Base-by-base conservation (phyloP, 2,329 filamentous ascomycete genomes). In the Sporothrix brunneoviolacea region DNA sequence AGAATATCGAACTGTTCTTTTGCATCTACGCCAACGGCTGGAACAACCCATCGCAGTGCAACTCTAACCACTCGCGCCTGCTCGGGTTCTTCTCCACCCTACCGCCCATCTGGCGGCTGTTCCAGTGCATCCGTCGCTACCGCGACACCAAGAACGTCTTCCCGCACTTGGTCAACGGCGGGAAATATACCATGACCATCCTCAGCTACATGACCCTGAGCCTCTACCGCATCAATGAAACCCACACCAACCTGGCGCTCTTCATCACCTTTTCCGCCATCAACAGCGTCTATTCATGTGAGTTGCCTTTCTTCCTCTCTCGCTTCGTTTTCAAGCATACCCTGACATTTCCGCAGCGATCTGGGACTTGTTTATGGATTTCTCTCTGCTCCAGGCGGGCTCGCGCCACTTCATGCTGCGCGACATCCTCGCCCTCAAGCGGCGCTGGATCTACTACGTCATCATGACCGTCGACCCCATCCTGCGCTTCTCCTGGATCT, bases 301-400 rank as follows among this genome's bases (percentile, higher is more conserved):
- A 70, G 80, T 72, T 12, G 4, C n/a, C 4, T 10, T 28, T 28
- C 24, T 28, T 28, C 24, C 24, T 5, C 24, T 5, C 24, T 10
- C 24, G 6, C 24, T 28, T 28, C 24, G 6, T 6, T 10, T 28
- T 5, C 24, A 6, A 10, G 10, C 24, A 28, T 10, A 5, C 5
- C 6, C 22, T 28, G 9, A 16, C 12, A 5, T 16, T 33, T 15
- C 12, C 8, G 4, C 49, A 83, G 81, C 84, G 9, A 77, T 95
- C 37, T 98, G 93, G 93, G 93, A 98, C 64, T 70, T 98, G 2
- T 82, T 89, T 57, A 96, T 97, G 87, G 93, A 98, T 66, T 97
- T 93, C 77, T 93, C 86, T 52, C 75, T 96, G n/a, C 77, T 91
- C 3, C 90, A 96, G 59, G 76, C 85, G 0, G 80, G 84, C 50